Evolutionary conservation across 768 basidiomycete genomes (phyloP).

Genomic region (Podaxis pistillaris): DNA sequence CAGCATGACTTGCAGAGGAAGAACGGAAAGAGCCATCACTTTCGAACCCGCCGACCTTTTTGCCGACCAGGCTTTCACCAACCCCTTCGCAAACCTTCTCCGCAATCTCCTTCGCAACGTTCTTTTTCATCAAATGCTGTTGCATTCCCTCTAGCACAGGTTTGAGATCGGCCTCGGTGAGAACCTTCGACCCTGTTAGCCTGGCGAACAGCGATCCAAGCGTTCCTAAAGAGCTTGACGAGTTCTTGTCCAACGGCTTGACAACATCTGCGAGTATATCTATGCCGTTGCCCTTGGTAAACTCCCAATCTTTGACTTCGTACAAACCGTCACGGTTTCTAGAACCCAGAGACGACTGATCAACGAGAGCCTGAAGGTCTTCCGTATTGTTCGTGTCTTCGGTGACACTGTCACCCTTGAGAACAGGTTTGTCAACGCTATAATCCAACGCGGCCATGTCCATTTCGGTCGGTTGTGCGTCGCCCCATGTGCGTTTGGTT

Average conservation of each 20-base stretch:
- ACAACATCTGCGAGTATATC: conserved; percentile 61
- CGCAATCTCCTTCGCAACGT: conserved; percentile 94
- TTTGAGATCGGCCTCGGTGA: conserved; percentile 79
- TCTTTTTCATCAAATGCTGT: conserved; percentile 97
- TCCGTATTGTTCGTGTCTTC: conserved; percentile 31
- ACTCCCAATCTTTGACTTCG: conserved; percentile 80
- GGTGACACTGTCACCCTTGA: conserved; percentile 25
- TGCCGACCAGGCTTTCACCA: conserved; percentile 85
- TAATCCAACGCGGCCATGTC: conserved; percentile 97
- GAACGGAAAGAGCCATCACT: conserved; percentile 42
- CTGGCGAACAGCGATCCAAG: conserved; percentile 82
- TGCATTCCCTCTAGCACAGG: conserved; percentile 95
- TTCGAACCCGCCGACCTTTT: conserved; percentile 87
- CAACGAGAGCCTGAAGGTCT: conserved; percentile 63
- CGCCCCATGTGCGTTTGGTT: conserved; percentile 88
- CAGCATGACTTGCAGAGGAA: conserved; percentile 10
- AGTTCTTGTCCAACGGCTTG: conserved; percentile 35
- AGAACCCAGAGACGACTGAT: conserved; percentile 73
- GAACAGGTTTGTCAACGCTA: conserved; percentile 51
- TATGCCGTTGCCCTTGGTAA: conserved; percentile 43
- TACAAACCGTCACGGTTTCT: conserved; percentile 69
- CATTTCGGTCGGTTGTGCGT: conserved; percentile 71
- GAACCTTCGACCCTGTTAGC: conserved; percentile 79
- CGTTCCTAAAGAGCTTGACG: conserved; percentile 53
- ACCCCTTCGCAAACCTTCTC: conserved; percentile 95